phyloP scores from a whole-genome alignment of 768 basidiomycete genomes.

The Strobilomyces confusus region DNA sequence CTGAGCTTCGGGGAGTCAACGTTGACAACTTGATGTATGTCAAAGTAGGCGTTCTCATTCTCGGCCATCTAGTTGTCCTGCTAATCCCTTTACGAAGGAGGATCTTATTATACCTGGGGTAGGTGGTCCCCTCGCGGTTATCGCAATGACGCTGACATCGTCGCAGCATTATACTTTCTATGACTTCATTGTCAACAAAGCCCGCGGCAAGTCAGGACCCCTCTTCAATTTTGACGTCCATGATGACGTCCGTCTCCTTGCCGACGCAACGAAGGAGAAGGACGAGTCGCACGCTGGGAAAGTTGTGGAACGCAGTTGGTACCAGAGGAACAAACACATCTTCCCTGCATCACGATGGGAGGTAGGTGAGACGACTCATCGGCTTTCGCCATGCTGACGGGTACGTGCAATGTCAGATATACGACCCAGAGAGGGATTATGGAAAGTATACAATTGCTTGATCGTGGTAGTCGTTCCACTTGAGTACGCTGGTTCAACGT shows the following conservation, averaged over 20 bases:
- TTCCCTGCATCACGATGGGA: slow-evolving; percentile 98
- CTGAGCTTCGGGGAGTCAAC: slow-evolving; percentile 83
- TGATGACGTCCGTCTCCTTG: slow-evolving; percentile 91
- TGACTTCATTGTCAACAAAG: slow-evolving; percentile 97
- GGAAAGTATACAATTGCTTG: slow-evolving; percentile 83
- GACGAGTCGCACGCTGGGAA: slow-evolving; percentile 99
- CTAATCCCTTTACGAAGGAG: slow-evolving; percentile 53
- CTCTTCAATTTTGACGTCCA: slow-evolving; percentile 99
- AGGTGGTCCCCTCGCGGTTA: slow-evolving; percentile 25
- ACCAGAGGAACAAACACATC: slow-evolving; percentile 95
- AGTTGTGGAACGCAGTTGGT: slow-evolving; percentile 94
- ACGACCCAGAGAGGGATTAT: slow-evolving; percentile 91
- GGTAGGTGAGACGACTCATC: slow-evolving; percentile 40
- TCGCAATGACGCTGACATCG: not conserved
- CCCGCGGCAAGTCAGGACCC: slow-evolving; percentile 95
- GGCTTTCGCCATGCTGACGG: not conserved
- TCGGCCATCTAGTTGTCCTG: not conserved
- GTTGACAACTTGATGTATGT: slow-evolving; percentile 99
- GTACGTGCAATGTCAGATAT: slow-evolving; percentile 49
- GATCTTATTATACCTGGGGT: slow-evolving; percentile 97
- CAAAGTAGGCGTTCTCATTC: slow-evolving; percentile 53
- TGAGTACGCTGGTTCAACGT: no score
- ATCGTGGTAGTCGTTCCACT: slow-evolving; percentile 1
- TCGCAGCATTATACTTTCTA: slow-evolving; percentile 96
- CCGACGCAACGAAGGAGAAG: slow-evolving; percentile 95